Evolutionary conservation across 805 yeast genomes (phyloP).

Genomic region (Candida railenensis): DNA sequence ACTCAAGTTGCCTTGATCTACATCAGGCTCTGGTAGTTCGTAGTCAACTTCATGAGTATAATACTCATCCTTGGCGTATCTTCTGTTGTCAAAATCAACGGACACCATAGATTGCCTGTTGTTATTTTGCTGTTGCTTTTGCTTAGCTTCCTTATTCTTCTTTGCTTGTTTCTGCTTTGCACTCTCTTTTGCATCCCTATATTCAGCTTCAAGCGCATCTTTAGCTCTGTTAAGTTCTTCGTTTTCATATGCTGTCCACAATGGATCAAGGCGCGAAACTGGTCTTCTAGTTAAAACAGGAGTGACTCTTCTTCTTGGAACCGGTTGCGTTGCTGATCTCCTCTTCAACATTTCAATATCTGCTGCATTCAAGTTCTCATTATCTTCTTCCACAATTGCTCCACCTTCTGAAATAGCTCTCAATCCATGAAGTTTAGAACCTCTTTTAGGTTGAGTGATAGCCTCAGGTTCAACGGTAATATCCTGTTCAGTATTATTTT

Average conservation of each 20-base stretch:
- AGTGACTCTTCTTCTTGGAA: constrained; percentile 27
- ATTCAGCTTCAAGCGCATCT: constrained; percentile 40
- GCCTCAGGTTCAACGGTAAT: constrained; percentile 25
- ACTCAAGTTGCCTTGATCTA: constrained; percentile 35
- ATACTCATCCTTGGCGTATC: constrained; percentile 20
- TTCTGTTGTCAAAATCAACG: constrained; percentile 17
- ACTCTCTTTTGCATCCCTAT: constrained; percentile 17
- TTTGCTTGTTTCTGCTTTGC: constrained; percentile 12
- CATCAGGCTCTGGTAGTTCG: constrained; percentile 37
- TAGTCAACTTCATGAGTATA: constrained; percentile 18
- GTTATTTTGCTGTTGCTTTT: constrained; percentile 10
- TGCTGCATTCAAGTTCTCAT: constrained; percentile 37
- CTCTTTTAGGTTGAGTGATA: constrained; percentile 37
- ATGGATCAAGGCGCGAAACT: constrained; percentile 55
- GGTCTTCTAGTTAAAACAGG: constrained; percentile 52
- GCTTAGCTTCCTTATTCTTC: constrained; percentile 1
- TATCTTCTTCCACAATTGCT: constrained; percentile 16
- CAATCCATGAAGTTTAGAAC: constrained; percentile 24
- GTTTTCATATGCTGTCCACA: constrained; percentile 52
- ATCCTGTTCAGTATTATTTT: constrained; percentile 29
- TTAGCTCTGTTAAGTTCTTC: constrained; percentile 43
- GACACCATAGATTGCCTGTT: constrained; percentile 38
- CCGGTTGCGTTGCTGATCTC: constrained; percentile 47
- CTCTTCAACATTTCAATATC: constrained; percentile 45
- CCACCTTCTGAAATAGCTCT: constrained; percentile 39